Evolutionary conservation across 305 asterid species (phyloP).

Genomic region (Salvia sclarea): DNA sequence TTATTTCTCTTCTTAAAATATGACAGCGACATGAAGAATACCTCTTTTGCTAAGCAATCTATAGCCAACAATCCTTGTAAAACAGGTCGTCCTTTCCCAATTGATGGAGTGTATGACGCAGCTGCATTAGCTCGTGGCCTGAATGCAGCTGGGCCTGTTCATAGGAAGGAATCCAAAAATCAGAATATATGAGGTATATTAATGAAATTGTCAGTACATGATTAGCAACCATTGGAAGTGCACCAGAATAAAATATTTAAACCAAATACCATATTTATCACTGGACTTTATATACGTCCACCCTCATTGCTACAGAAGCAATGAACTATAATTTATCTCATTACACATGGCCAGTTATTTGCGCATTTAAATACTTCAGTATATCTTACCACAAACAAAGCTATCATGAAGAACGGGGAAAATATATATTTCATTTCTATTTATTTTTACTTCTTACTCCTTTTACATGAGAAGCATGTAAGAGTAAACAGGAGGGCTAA

Average conservation of each 20-base stretch:
- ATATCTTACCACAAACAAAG: background rate
- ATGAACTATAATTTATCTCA: constrained; percentile 25
- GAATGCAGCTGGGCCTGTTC: constrained; percentile 97
- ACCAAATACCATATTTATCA: constrained; percentile 26
- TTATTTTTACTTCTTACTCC: background rate
- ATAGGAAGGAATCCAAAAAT: constrained; percentile 26
- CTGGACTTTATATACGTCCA: constrained; percentile 14
- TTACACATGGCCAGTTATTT: constrained; percentile 5
- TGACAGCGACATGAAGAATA: constrained; percentile 31
- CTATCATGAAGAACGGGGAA: constrained; percentile 7
- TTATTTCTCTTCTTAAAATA: constrained; percentile 22
- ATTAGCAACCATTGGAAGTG: constrained; percentile 12
- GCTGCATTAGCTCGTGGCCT: constrained; percentile 91
- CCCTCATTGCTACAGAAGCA: constrained; percentile 25
- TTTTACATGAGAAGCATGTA: background rate
- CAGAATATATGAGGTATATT: constrained; percentile 15
- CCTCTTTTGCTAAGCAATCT: constrained; percentile 98
- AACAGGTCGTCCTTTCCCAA: constrained; percentile 94
- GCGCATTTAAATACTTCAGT: background rate
- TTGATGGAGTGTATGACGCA: constrained; percentile 67
- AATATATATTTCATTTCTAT: background rate
- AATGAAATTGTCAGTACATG: constrained; percentile 27
- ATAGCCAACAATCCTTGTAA: constrained; percentile 96
- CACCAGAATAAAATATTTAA: constrained; percentile 22
- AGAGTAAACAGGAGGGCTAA: background rate